A percentile compares a stretch with the other conserved stretches of the same genome.
Conservation (phyloP, 257 asterid genomes). For the Parsonsia alboflavescens region DNA sequence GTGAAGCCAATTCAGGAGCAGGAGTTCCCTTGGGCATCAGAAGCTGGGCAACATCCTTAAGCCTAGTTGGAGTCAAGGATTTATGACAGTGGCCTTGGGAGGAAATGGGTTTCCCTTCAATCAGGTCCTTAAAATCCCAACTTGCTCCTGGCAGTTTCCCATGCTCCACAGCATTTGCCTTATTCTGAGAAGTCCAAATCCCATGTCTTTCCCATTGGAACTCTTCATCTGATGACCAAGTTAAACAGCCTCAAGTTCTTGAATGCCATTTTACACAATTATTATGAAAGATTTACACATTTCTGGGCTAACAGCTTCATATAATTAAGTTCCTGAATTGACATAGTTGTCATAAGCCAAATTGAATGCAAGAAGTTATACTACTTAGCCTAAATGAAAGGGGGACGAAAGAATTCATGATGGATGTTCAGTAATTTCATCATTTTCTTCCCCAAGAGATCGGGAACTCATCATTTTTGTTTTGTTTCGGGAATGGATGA, state of each 20-base stretch:
- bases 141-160: slow-evolving; percentile 68
- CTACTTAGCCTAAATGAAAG: neutral
- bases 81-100: slow-evolving; percentile 47
- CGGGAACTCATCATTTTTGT: neutral
- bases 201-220: slow-evolving; percentile 44
- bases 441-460: neutral
- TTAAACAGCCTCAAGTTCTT: neutral
- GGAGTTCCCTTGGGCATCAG: slow-evolving; percentile 65
- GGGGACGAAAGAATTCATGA: neutral
- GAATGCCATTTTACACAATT: neutral
- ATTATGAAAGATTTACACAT: neutral
- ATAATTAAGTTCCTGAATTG: too few relatives aligned
- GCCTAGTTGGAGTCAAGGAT: slow-evolving; percentile 39
- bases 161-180: slow-evolving; percentile 51
- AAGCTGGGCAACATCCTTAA: slow-evolving; percentile 50
- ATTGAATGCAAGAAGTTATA: neutral
- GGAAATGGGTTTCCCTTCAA: slow-evolving; percentile 50
- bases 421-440: neutral
- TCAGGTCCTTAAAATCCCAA: slow-evolving; percentile 58
- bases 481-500: neutral
- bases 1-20: slow-evolving; percentile 60
- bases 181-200: slow-evolving; percentile 67
- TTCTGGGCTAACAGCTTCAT: too few relatives aligned
- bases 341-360: neutral
- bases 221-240: slow-evolving; percentile 36